These are phyloP conservation scores for Solanum arcanum DNA, from an alignment of 257 asterid genomes.

Conservation along the genomic window DNA sequence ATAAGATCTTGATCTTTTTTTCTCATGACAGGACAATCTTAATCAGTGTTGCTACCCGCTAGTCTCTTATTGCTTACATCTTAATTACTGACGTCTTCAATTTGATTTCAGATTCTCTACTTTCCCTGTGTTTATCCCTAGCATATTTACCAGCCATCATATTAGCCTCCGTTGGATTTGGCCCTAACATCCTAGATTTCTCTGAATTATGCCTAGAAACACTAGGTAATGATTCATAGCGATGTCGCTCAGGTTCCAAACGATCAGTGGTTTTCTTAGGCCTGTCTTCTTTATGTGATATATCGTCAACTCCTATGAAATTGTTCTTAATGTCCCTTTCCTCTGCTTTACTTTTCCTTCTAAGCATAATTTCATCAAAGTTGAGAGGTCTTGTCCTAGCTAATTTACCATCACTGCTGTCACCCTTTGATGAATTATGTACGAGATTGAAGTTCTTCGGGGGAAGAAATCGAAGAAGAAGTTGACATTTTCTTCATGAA, in stretches of 20 bases:
- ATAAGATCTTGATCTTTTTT: constrained; percentile 20
- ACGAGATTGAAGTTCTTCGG: no score
- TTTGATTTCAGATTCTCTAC: constrained; percentile 22
- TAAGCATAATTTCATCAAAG: constrained; percentile 66
- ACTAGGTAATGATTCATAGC: constrained; percentile 15
- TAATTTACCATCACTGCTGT: constrained; percentile 51
- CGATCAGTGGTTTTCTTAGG: constrained; percentile 14
- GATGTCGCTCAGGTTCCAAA: constrained; percentile 6
- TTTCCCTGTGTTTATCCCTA: constrained; percentile 22
- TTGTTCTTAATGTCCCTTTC: constrained; percentile 11
- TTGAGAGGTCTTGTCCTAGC: constrained; percentile 90
- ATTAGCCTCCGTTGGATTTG: constrained; percentile 24
- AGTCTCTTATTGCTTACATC: constrained; percentile 16
- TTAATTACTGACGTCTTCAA: constrained; percentile 21
- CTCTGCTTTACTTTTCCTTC: constrained; percentile 48
- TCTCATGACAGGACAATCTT: constrained; percentile 19
- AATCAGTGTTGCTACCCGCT: constrained; percentile 25
- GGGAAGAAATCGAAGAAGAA: no score
- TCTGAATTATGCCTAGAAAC: constrained; percentile 17
- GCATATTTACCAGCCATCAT: constrained; percentile 20
- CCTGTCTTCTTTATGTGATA: constrained; percentile 10
- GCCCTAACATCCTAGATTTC: constrained; percentile 24
- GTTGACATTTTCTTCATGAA: no score
- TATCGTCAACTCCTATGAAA: constrained; percentile 15
- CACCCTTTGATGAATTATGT: constrained; percentile 16